Evolutionary conservation across 2,329 filamentous ascomycete genomes (phyloP).

Genomic region (Shiraia bambusicola): DNA sequence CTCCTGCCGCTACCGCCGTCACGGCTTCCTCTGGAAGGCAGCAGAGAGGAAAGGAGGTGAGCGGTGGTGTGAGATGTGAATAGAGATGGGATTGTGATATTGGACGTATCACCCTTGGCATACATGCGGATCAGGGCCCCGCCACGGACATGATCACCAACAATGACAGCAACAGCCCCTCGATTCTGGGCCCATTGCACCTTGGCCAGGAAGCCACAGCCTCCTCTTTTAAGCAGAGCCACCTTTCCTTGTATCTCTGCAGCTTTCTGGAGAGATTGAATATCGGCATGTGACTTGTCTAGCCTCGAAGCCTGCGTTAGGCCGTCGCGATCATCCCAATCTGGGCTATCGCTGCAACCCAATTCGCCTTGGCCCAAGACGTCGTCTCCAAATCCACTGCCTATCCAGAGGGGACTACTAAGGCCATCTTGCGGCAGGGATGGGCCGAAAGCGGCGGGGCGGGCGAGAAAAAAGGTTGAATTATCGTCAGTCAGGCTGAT

Average conservation of each 20-base stretch:
- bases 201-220: slow-evolving; percentile 95
- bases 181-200: slow-evolving; percentile 94
- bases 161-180: slow-evolving; percentile 85
- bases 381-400: slow-evolving; percentile 86
- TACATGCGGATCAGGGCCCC: slow-evolving; percentile 96
- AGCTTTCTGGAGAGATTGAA: slow-evolving; percentile 85
- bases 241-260: slow-evolving; percentile 94
- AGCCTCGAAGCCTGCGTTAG: slow-evolving; percentile 9
- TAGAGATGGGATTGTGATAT: slow-evolving; percentile 88
- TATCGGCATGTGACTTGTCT: slow-evolving; percentile 68
- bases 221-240: slow-evolving; percentile 85
- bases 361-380: slow-evolving; percentile 70
- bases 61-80: slow-evolving; percentile 96
- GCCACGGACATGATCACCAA: slow-evolving; percentile 88
- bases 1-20: too few relatives aligned
- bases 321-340: slow-evolving; percentile 66
- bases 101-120: slow-evolving; percentile 92
- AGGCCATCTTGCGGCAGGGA: slow-evolving; percentile 72
- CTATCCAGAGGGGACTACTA: slow-evolving; percentile 90
- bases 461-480: slow-evolving; percentile 91
- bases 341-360: slow-evolving; percentile 91
- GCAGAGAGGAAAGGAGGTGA: slow-evolving; percentile 83
- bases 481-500: slow-evolving; percentile 98
- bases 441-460: slow-evolving; percentile 91
- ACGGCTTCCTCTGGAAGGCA: slow-evolving; percentile 56